Percentiles rank a stretch among this genome's conserved stretches.
These are phyloP conservation scores for Magnolia officinalis DNA, from an alignment of 164 flowering plant species.

Conservation along the genomic window DNA sequence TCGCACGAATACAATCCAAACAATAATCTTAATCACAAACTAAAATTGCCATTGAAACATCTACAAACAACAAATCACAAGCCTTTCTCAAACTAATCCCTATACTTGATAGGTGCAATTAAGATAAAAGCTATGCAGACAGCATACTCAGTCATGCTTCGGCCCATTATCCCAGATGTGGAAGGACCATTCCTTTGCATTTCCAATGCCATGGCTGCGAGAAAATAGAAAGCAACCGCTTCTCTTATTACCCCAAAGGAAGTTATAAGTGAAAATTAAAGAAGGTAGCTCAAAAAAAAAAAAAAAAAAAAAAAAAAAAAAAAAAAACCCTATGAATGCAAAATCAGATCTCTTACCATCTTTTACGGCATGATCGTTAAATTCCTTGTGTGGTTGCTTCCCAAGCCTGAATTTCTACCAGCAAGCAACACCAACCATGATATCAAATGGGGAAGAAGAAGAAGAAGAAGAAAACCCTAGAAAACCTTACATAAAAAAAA, in stretches of 20 bases:
- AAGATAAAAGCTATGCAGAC: neutral
- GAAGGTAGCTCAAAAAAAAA: neutral
- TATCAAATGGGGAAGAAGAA: neutral
- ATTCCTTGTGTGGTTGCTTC: conserved; percentile 99
- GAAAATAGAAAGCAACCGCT: neutral
- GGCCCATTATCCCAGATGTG: conserved; percentile 67
- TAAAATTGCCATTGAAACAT: neutral
- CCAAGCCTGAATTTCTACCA: conserved; percentile 96
- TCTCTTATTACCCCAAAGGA: neutral
- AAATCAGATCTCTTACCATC: conserved; percentile 53
- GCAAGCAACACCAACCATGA: neutral
- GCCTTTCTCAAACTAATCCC: neutral
- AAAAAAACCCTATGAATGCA: too few species aligned
- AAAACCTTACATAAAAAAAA: neutral
- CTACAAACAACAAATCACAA: neutral
- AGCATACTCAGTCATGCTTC: conserved; percentile 79
- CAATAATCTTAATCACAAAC: neutral
- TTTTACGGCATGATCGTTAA: conserved; percentile 82
- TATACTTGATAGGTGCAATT: neutral
- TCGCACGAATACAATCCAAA: neutral
- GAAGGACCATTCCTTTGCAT: conserved; percentile 73
- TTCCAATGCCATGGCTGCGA: conserved; percentile 61
- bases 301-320: too few species aligned
- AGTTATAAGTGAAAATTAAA: neutral
- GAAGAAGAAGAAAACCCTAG: conserved; percentile 6